Base-by-base conservation (phyloP, 768 basidiomycete species). In the Termitomyces sp. region DNA sequence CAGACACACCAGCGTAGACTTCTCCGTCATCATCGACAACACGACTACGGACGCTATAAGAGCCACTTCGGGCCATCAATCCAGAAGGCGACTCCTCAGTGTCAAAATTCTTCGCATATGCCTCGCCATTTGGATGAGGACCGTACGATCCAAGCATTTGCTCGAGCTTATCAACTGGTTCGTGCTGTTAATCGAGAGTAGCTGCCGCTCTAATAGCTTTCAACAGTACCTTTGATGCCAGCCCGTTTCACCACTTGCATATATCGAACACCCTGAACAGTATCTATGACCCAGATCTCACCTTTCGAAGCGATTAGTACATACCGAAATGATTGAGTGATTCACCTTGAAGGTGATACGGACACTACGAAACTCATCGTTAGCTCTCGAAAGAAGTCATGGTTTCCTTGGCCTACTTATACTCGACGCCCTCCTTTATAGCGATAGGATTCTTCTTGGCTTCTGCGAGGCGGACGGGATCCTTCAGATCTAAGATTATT, bases 91-190 rank as follows among this genome's bases (percentile, higher is more conserved):
- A 82, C 63, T 84, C 81, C 58, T 89, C 89, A 1, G 85, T 73
- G 5, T 87, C 87, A 71, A 94, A 92, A 66, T 87, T 81, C 73
- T 93, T 93, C 64, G 67, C 73, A 67, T 95, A 89, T 6, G 89
- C 69, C 27, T 86, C 78, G 36, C 81, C 84, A 2, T 76, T 65
- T n/a, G 86, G 77, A 57, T 80, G 75, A 18, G 93, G 91, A 2
- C 92, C 90, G 70, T 94, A 97, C 3, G 93, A 95, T 18, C 96
- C 96, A 22, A 98, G 81, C 96, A 98, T 98, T 65, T 89, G 83
- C 69, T 95, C 93, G 66, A 92, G 70, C 72, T 89, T 96, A 73
- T 96, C 96, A 66, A 96, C 95, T 95, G 67, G 42, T 27, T 12
- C 30, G 56, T 36, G 20, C 57, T 6, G 18, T 24, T 16, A 49